phyloP scores from a whole-genome alignment of 129 eudicot species.

The Flaveria robusta region DNA sequence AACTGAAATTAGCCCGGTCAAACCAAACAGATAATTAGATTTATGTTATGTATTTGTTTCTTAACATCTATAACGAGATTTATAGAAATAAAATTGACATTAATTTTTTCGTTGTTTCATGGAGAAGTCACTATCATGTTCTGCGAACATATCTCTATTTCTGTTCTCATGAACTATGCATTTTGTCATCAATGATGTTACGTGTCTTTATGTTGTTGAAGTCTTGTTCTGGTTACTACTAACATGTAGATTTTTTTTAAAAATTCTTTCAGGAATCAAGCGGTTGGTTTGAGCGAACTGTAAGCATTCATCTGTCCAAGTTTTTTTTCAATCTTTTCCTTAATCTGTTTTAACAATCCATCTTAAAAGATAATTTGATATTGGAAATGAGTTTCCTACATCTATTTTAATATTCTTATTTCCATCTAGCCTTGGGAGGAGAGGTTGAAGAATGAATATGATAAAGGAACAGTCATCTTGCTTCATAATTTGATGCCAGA shows the following conservation, averaged over 20 bases:
- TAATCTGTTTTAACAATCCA: not conserved
- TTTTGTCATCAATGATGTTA: not conserved
- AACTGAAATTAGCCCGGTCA: not conserved
- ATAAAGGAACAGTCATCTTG: slow-evolving; percentile 55
- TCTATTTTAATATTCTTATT: not conserved
- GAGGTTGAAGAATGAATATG: slow-evolving; percentile 50
- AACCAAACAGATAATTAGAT: not conserved
- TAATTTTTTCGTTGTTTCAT: not conserved
- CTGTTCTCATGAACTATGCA: not conserved
- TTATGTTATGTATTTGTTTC: not conserved
- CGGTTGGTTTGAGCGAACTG: slow-evolving; percentile 48
- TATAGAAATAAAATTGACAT: not conserved
- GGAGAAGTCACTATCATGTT: slow-evolving; percentile 2
- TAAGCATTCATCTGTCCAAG: slow-evolving; percentile 39
- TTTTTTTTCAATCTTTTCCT: not conserved
- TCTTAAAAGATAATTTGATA: not conserved
- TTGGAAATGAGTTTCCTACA: not conserved
- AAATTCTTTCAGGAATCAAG: slow-evolving; percentile 49
- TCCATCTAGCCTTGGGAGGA: slow-evolving; percentile 68
- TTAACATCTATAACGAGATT: not conserved
- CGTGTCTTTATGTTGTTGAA: slow-evolving; percentile 15
- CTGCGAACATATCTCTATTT: not conserved
- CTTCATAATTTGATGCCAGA: slow-evolving; percentile 67
- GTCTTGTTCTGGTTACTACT: slow-evolving; percentile 18
- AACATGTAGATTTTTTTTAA: not conserved